Base-by-base conservation (phyloP, 116 monocot species). In the Zostera marina region DNA sequence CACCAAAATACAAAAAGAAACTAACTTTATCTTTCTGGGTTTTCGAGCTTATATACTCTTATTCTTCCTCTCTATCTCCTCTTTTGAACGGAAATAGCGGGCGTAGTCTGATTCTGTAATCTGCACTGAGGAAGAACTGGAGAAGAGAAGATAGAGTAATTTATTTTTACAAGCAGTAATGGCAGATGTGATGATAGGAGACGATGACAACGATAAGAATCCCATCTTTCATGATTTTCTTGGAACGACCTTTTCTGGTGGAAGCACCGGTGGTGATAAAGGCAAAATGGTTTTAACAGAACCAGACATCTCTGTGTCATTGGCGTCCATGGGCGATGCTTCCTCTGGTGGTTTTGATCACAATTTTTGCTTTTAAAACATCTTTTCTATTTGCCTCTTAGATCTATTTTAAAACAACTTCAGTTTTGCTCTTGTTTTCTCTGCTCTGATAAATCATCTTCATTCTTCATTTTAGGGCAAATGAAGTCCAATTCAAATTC, bases 401-500 rank as follows among this genome's bases (percentile, higher is more conserved):
- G 32, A 32, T 32, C 32, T 32, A 5, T n/a, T n/a, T n/a, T 32
- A 32, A 32, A 32, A 2, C 32, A 32, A 32, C 32, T 5, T 4
- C 4, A 1, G 26, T 1, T 32, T 0, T 32, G 32, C 5, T 32
- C 32, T 48, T n/a, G 48, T 14, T 48, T 48, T 48, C 48, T 32
- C 32, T 32, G 32, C 48, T 48, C 9, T 48, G 7, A 48, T 48
- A 48, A 1, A 48, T 51, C 5, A 3, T 15, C 20, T 8, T 25
- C 13, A 44, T 46, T 13, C 46, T 61, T 45, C 13, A 23, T 73
- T 48, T 55, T 73, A 65, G 79, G 82, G 63, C 79, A 60, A 48
- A 88, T 82, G 60, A 74, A 82, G 67, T 76, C 66, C 63, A 65
- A 66, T 63, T 77, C 77, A 6, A 79, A 84, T 66, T 88, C 79